Percentiles rank a stretch among this genome's conserved stretches.
Conservation (phyloP, 495 filamentous ascomycete species). For the Penicillium simplicissimum region DNA sequence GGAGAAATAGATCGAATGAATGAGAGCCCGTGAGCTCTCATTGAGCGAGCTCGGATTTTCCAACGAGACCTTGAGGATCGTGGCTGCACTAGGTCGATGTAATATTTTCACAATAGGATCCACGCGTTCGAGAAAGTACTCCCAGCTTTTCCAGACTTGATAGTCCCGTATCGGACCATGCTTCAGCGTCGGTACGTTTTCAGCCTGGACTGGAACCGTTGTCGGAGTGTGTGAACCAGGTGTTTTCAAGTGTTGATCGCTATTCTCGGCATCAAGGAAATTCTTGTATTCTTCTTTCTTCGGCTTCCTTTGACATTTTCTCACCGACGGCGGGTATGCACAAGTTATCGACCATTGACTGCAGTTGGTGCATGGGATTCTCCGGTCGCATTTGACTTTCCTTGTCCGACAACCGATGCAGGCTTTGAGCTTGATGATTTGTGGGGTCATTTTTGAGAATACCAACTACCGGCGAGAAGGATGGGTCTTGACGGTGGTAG, state of each 20-base stretch:
- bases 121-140: background rate
- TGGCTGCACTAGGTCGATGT: background rate
- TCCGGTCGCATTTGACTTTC: slow-evolving; percentile 1
- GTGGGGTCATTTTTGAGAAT: background rate
- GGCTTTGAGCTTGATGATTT: slow-evolving; percentile 6
- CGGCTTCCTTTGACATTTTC: background rate
- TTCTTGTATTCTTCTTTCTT: background rate
- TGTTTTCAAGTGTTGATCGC: background rate
- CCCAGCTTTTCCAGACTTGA: background rate
- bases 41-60: background rate
- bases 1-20: background rate
- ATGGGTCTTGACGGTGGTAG: background rate
- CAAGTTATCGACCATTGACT: background rate
- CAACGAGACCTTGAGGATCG: background rate
- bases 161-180: background rate
- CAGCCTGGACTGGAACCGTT: background rate
- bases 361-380: background rate
- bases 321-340: background rate
- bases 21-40: background rate
- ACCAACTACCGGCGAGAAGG: background rate
- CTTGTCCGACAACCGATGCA: slow-evolving; percentile 4
- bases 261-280: background rate
- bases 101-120: background rate
- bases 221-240: background rate
- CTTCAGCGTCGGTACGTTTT: background rate